These are phyloP conservation scores for Wickerhamiella allomyrinae DNA, from an alignment of 805 yeast species.

Conservation along the genomic window DNA sequence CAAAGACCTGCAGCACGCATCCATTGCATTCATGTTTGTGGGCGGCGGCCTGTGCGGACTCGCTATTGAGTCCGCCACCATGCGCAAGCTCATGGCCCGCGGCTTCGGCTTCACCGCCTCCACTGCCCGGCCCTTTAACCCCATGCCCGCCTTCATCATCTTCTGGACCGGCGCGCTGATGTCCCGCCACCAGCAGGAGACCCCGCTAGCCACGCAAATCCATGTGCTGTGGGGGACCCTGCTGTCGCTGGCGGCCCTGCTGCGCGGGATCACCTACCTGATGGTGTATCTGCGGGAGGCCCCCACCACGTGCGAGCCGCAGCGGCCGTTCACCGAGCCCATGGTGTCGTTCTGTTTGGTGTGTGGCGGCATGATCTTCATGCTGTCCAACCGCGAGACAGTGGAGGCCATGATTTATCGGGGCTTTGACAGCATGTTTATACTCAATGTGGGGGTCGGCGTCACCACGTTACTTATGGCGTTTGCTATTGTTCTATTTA, in stretches of 20 bases:
- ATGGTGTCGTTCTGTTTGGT: conserved; percentile 64
- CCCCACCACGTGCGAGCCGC: conserved; percentile 30
- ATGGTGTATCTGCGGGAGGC: conserved; percentile 32
- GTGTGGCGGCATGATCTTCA: conserved; percentile 82
- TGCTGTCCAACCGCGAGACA: conserved; percentile 82
- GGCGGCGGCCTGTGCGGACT: conserved; percentile 92
- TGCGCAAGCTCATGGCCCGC: conserved; percentile 17
- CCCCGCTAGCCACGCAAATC: conserved; percentile 57
- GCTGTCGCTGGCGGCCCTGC: conserved; percentile 65
- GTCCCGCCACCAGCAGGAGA: conserved; percentile 89
- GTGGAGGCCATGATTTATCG: conserved; percentile 68
- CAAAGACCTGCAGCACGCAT: conserved; percentile 77
- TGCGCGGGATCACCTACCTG: conserved; percentile 53
- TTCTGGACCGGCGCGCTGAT: conserved; percentile 94
- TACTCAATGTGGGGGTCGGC: conserved; percentile 77
- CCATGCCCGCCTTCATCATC: conserved; percentile 83
- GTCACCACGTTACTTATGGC: conserved; percentile 66
- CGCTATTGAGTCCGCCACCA: conserved; percentile 44
- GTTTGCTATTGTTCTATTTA: conserved; percentile 64
- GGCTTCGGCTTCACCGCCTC: conserved; percentile 12
- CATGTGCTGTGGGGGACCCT: conserved; percentile 90
- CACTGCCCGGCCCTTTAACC: conserved; percentile 61
- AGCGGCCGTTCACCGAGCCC: conserved; percentile 77
- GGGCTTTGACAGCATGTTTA: conserved; percentile 80
- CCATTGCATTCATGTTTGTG: conserved; percentile 80